These are phyloP conservation scores for Colletotrichum endophyticum DNA, from an alignment of 2,329 filamentous ascomycete genomes.

Conservation along the genomic window DNA sequence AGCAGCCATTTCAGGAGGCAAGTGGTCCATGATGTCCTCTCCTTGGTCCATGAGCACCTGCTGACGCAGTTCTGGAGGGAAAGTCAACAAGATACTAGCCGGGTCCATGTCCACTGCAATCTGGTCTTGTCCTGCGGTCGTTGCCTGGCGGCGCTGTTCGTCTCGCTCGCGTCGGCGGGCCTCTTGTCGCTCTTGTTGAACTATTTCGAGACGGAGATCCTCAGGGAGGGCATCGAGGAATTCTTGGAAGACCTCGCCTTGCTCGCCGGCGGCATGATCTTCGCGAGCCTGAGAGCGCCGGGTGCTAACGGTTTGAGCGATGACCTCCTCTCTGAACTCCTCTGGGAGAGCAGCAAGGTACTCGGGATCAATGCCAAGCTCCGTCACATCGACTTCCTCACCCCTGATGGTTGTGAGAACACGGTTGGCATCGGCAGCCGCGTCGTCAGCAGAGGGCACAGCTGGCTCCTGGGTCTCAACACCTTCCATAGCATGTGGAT, in stretches of 20 bases:
- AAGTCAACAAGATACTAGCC: conserved; percentile 88
- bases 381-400: conserved; percentile 89
- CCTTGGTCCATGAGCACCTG: conserved; percentile 92
- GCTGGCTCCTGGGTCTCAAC: conserved; percentile 61
- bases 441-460: conserved; percentile 32
- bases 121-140: conserved; percentile 55
- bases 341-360: conserved; percentile 98
- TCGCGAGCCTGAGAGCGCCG: conserved; percentile 78
- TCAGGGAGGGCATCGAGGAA: conserved; percentile 92
- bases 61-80: conserved; percentile 83
- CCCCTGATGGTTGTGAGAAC: conserved; percentile 86
- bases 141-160: conserved; percentile 72
- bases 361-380: conserved; percentile 90
- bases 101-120: conserved; percentile 81
- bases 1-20: conserved; percentile 85
- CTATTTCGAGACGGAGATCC: conserved; percentile 87
- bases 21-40: conserved; percentile 80
- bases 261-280: conserved; percentile 72
- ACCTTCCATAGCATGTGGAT: conserved; percentile 74
- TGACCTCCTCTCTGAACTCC: conserved; percentile 93
- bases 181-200: conserved; percentile 88
- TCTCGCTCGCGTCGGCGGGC: conserved; percentile 88
- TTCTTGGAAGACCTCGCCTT: conserved; percentile 86
- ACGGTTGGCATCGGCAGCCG: conserved; percentile 48
- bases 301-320: conserved; percentile 86